Evolutionary conservation across 2,329 filamentous ascomycete species (phyloP), one percentile per base, ranked within the genome.

Genomic region (Fusarium kyushuense): DNA sequence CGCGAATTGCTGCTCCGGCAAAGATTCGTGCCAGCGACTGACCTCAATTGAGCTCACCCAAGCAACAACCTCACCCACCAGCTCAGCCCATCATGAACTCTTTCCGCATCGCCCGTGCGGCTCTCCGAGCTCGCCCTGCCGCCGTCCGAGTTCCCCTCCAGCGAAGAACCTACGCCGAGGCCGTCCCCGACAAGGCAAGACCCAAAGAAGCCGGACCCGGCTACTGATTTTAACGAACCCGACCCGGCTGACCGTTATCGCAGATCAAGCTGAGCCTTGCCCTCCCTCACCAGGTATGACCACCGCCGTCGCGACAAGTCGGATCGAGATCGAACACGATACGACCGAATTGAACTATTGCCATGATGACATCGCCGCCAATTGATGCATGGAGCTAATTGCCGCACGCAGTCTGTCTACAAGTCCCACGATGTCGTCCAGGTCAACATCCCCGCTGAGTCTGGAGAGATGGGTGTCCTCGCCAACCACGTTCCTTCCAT

Each of bases 401-500:
- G 76, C 81, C 84, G 81, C 84, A 84, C 69, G 67, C 79, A 94
- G 92, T 84, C 90, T 76, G 84, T 90, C 83, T 90, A 87, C 86
- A 87, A 87, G 82, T 89, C 84, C 74, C 84, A 89, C 77, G 86
- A 88, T 78, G 87, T 90, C 79, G 90, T 98, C 79, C 96, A 99
- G 87, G 96, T 99, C 87, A 99, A 99, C 89, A 91, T 99, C 78
- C 92, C 96, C 81, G 96, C 96, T 79, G 96, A 97, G 83, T 96
- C 94, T 69, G 96, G 96, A 81, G 96, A 98, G 77, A 99, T 99
- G 96, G 96, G 96, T 92, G 91, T 99, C 77, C 92, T 99, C 79
- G 96, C 96, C 81, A 96, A 96, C 88, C 96, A 99, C 89, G 96
- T 99, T 77, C 94, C 96, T 72, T 94, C 94, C 67, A 98, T 99